These are phyloP conservation scores for Botrytis cinerea DNA, from an alignment of 2,329 filamentous ascomycete species.

Conservation along the genomic window DNA sequence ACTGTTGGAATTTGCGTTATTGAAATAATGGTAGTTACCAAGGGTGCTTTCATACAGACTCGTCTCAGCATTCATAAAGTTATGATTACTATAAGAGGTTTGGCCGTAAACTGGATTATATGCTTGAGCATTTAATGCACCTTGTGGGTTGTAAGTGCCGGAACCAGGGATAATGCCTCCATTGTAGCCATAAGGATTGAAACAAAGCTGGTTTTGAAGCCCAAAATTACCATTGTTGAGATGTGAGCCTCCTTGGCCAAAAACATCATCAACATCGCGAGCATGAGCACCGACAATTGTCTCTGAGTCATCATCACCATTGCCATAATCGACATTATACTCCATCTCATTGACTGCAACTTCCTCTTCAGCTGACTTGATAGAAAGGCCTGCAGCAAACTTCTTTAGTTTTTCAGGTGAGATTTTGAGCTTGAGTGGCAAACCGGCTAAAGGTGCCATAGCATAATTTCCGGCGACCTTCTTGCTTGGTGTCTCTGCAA, in stretches of 20 bases:
- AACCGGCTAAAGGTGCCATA: neutral
- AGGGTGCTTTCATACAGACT: neutral
- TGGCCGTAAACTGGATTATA: neutral
- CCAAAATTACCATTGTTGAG: neutral
- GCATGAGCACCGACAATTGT: neutral
- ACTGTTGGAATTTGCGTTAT: neutral
- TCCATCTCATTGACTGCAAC: neutral
- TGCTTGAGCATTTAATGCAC: neutral
- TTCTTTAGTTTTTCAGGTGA: neutral
- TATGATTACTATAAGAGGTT: neutral
- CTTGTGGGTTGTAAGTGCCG: neutral
- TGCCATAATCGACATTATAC: neutral
- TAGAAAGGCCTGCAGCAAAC: neutral
- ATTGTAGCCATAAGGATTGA: neutral
- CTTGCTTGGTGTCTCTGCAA: conserved; percentile 16
- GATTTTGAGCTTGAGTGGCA: neutral
- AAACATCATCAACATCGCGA: neutral
- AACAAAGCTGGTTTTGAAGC: neutral
- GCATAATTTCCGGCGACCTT: neutral
- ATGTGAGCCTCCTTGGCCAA: neutral
- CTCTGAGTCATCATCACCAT: neutral
- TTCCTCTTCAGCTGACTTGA: neutral
- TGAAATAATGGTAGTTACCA: neutral
- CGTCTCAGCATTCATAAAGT: neutral
- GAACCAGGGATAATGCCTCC: neutral